Conservation (phyloP, 768 basidiomycete species). For the Xanthoconium purpureum region DNA sequence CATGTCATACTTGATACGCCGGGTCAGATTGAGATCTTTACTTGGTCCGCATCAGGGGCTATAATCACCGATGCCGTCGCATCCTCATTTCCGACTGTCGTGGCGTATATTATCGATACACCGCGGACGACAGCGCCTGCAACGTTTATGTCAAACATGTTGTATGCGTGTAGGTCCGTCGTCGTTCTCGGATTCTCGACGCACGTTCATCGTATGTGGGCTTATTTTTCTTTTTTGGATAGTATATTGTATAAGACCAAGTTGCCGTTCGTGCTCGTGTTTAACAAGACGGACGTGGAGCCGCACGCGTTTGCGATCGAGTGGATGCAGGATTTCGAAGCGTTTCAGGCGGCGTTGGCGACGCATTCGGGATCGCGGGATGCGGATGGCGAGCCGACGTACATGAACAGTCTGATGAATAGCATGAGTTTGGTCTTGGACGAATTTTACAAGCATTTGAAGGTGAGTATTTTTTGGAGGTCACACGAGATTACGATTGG, state of each 20-base stretch:
- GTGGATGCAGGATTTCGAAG: conserved; percentile 99
- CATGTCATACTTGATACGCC: conserved; percentile 96
- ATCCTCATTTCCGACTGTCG: conserved; percentile 86
- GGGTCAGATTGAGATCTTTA: conserved; percentile 99
- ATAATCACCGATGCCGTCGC: conserved; percentile 98
- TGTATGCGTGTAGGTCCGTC: conserved; percentile 90
- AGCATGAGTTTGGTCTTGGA: conserved; percentile 98
- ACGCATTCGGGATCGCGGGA: conserved; percentile 64
- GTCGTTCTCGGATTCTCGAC: neutral
- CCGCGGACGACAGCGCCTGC: conserved; percentile 92
- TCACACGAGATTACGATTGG: neutral
- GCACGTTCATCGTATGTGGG: neutral
- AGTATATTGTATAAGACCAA: conserved; percentile 98
- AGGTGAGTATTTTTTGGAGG: conserved; percentile 45
- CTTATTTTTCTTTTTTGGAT: neutral
- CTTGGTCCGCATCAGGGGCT: conserved; percentile 98
- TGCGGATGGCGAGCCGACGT: conserved; percentile 87
- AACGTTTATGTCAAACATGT: conserved; percentile 99
- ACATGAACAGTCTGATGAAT: conserved; percentile 99
- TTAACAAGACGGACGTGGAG: conserved; percentile 97
- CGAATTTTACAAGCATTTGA: conserved; percentile 96
- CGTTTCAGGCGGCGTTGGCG: conserved; percentile 85
- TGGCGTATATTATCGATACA: conserved; percentile 97
- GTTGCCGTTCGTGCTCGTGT: conserved; percentile 93
- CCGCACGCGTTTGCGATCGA: conserved; percentile 88